Percentiles rank a stretch among this genome's conserved stretches.
Evolutionary conservation across 2,329 filamentous ascomycete species (phyloP).

Genomic region (Aspergillus costaricaensis): DNA sequence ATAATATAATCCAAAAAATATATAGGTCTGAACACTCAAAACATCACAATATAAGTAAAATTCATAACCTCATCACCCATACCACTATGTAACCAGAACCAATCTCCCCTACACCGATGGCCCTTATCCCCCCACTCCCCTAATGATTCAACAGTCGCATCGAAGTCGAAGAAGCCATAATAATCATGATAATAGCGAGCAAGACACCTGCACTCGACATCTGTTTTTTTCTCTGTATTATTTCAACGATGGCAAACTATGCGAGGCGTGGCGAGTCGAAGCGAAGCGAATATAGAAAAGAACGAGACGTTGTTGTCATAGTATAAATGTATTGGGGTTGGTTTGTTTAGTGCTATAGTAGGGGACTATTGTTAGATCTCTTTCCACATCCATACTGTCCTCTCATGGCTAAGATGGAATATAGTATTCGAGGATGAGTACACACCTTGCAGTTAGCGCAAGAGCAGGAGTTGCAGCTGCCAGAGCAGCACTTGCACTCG

Average conservation of each 20-base stretch:
- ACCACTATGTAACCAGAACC: neutral
- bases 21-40: neutral
- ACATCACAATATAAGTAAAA: neutral
- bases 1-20: neutral
- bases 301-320: no score
- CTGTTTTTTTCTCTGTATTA: no score
- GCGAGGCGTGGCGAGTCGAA: neutral
- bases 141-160: no score
- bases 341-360: neutral
- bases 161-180: no score
- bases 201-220: no score
- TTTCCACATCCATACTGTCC: neutral
- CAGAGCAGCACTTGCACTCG: constrained; percentile 9
- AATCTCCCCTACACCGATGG: neutral
- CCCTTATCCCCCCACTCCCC: neutral
- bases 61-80: neutral
- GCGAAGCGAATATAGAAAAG: neutral
- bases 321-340: neutral
- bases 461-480: constrained; percentile 8
- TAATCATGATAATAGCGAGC: no score
- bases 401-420: neutral
- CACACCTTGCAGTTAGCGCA: constrained; percentile 2
- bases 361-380: no score
- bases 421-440: neutral
- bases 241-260: no score